Evolutionary conservation across 2,329 filamentous ascomycete species (phyloP), one percentile per base, ranked within the genome.

Genomic region (Cyphellophora europaea): DNA sequence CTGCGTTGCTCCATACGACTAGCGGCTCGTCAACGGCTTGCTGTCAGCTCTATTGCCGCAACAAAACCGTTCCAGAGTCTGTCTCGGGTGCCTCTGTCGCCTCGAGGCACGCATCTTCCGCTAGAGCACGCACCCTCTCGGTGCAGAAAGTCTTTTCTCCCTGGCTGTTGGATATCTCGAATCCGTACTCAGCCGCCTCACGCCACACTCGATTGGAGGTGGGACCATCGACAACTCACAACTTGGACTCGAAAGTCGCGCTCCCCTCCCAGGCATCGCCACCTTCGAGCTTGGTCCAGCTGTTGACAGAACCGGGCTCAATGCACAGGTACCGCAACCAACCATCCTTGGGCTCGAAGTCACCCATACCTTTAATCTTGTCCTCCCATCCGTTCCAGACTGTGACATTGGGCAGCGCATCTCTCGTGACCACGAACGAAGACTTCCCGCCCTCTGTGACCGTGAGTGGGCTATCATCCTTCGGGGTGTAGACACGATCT

Each of bases 351-450:
- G 91, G 91, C 39, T 72, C 74, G 56, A 96, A 95, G 59, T 98
- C 91, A 34, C 67, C 77, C 64, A 94, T 93, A 4, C 71, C 71
- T 49, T 77, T 74, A 2, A 84, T 77, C 67, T 93, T 93, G 44
- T 88, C 84, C 27, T 72, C 70, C 87, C 89, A 95, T 2, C 91
- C 91, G 62, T 98, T 98, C 91, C 91, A 98, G 18, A 96, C 82
- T 1, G 95, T 89, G 11, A 91, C 79, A 48, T 96, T 85, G 43
- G 74, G 73, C 47, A 98, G 71, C 47, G 86, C 88, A 60, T 95
- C 86, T 42, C 91, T 77, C 27, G 81, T 74, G 36, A 96, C 70
- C 40, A 78, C 77, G 64, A 82, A 87, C 33, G 72, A 65, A 11
- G 77, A 67, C 52, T 72, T 71, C 41, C 75, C 79, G 32, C 62